Conservation (phyloP, 257 asterid genomes). For the Catharanthus roseus region DNA sequence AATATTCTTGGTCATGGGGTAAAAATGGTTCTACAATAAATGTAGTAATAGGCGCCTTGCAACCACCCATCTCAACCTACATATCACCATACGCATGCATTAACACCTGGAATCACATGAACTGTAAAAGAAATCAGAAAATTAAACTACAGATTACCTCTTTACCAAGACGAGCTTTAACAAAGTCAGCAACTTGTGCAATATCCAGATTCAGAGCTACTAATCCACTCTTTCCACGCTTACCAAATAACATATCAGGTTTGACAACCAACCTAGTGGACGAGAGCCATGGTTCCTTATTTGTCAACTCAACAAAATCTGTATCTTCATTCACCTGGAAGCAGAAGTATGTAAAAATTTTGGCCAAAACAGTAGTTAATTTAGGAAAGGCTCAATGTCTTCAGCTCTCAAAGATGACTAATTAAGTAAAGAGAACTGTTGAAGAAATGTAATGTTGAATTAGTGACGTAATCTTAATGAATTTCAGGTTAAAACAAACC, state of each 20-base stretch:
- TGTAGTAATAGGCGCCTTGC: conserved; percentile 91
- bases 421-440: not conserved
- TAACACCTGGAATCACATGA: conserved; percentile 24
- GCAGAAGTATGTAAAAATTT: not conserved
- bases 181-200: conserved; percentile 84
- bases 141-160: conserved; percentile 47
- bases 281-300: conserved; percentile 83
- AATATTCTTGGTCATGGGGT: conserved; percentile 84
- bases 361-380: not conserved
- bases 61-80: conserved; percentile 94
- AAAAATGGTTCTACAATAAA: conserved; percentile 90
- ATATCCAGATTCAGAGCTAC: conserved; percentile 78
- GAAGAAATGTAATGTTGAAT: not conserved
- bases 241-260: conserved; percentile 92
- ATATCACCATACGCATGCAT: conserved; percentile 11
- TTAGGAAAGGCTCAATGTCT: not conserved
- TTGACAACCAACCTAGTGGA: conserved; percentile 85
- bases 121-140: conserved; percentile 1
- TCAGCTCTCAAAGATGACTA: not conserved
- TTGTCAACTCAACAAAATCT: conserved; percentile 68
- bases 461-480: not conserved
- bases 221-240: conserved; percentile 94
- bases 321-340: conserved; percentile 62
- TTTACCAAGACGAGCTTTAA: conserved; percentile 76
- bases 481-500: not conserved